These are phyloP conservation scores for Ogataea nonfermentans DNA, from an alignment of 805 yeast species.

Conservation along the genomic window DNA sequence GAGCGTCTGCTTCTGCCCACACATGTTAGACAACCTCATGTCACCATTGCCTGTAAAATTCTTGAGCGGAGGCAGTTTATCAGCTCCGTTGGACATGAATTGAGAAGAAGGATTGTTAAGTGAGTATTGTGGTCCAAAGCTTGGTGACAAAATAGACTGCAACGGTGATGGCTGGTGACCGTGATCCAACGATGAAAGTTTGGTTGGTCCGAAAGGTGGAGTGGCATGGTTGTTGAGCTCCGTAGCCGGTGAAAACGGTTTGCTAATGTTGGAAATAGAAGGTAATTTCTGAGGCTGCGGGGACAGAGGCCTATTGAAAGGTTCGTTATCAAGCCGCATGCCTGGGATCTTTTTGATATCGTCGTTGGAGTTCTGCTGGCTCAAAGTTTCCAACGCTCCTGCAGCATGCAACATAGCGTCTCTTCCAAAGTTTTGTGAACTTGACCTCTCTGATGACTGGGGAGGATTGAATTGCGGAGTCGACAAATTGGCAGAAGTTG, in stretches of 20 bases:
- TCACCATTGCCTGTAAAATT: conserved; percentile 11
- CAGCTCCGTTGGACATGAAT: conserved; percentile 13
- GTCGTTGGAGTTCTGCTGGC: conserved; percentile 31
- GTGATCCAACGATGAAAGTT: conserved; percentile 23
- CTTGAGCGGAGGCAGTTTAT: conserved; percentile 27
- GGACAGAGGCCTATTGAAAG: conserved; percentile 19
- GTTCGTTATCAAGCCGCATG: conserved; percentile 30
- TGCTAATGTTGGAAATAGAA: conserved; percentile 24
- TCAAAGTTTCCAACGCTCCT: conserved; percentile 41
- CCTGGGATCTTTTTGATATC: conserved; percentile 31
- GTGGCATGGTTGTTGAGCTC: conserved; percentile 27
- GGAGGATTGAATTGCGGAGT: conserved; percentile 38
- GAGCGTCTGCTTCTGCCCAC: conserved; percentile 1
- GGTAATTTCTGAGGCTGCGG: conserved; percentile 25
- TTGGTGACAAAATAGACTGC: conserved; percentile 30
- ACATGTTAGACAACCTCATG: conserved; percentile 1
- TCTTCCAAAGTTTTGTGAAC: conserved; percentile 29
- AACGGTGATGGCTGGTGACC: conserved; percentile 21
- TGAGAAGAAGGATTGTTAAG: conserved; percentile 17
- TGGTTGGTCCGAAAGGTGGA: conserved; percentile 27
- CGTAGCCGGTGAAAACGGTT: conserved; percentile 34
- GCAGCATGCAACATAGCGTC: conserved; percentile 38
- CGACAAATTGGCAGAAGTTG: conserved; percentile 38
- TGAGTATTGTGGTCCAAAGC: conserved; percentile 34
- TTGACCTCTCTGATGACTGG: conserved; percentile 35